These are phyloP conservation scores for Tetradesmus lagerheimii DNA, from an alignment of 139 green algal genomes.

Conservation along the genomic window DNA sequence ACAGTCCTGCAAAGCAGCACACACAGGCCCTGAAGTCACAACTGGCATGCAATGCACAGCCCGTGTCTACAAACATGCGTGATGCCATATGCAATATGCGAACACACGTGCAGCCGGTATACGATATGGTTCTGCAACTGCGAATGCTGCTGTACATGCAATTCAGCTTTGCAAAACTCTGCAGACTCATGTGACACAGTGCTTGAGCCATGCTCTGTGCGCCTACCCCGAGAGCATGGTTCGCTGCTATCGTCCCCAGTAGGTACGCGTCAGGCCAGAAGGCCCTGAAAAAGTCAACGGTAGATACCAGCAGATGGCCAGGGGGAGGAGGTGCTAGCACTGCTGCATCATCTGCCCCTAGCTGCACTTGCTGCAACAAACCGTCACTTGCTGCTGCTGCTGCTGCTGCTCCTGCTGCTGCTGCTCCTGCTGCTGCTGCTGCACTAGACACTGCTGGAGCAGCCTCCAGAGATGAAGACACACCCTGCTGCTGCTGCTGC, in stretches of 20 bases:
- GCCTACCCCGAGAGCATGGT: constrained; percentile 83
- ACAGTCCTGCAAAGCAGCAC: too few species aligned
- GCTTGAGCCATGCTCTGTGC: too few species aligned
- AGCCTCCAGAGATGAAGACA: neutral
- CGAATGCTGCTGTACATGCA: too few species aligned
- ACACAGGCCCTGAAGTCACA: too few species aligned
- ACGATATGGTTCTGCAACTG: too few species aligned
- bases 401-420: constrained; percentile 26
- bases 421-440: neutral
- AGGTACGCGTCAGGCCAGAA: constrained; percentile 85
- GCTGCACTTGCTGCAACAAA: neutral
- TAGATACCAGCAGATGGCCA: constrained; percentile 84
- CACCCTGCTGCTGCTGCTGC: constrained; percentile 34
- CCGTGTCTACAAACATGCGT: too few species aligned
- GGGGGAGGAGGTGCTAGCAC: constrained; percentile 65
- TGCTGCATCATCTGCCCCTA: constrained; percentile 77
- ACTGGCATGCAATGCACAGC: too few species aligned
- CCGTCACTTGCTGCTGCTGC: neutral
- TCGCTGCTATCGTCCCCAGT: constrained; percentile 87
- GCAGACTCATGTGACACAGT: too few species aligned
- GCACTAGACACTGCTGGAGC: neutral
- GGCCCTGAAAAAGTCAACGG: constrained; percentile 90
- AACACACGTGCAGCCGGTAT: too few species aligned
- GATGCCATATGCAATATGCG: too few species aligned
- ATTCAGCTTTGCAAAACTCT: too few species aligned